phyloP scores from a whole-genome alignment of 2,329 filamentous ascomycete species.

The Ascochyta rabiei region DNA sequence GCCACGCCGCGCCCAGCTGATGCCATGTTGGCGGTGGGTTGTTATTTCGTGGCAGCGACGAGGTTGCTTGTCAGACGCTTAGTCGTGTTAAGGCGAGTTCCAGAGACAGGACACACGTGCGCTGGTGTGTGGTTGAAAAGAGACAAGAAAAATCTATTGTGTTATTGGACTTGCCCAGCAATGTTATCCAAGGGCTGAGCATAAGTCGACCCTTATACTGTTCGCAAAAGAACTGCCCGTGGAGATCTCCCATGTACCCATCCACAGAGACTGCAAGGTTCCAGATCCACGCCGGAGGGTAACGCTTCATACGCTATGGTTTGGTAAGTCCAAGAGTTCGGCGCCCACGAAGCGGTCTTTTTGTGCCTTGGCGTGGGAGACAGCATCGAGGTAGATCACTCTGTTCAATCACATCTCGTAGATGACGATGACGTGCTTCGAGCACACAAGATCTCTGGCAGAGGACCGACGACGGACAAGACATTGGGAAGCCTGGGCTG shows the following conservation, averaged over 20 bases:
- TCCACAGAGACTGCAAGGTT: constrained; percentile 24
- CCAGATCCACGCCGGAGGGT: constrained; percentile 24
- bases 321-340: constrained; percentile 19
- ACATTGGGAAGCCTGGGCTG: constrained; percentile 27
- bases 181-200: not conserved
- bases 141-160: not conserved
- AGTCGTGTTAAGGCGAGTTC: not conserved
- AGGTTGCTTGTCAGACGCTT: constrained; percentile 22
- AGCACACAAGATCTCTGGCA: constrained; percentile 18
- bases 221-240: constrained; percentile 6
- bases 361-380: constrained; percentile 30
- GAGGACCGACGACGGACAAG: constrained; percentile 25
- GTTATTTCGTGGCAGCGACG: constrained; percentile 45
- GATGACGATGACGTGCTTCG: constrained; percentile 28
- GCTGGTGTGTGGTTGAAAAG: not conserved
- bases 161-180: not conserved
- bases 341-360: constrained; percentile 20
- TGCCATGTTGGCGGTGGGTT: constrained; percentile 41
- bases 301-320: constrained; percentile 26
- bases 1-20: constrained; percentile 75
- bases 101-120: not conserved
- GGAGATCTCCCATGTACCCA: constrained; percentile 11
- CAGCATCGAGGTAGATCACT: constrained; percentile 9
- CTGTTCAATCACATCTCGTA: constrained; percentile 29
- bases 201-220: constrained; percentile 12